A percentile compares a stretch with the other conserved stretches of the same genome.
These are phyloP conservation scores for Stagonosporopsis chrysanthemi DNA, from an alignment of 2,329 filamentous ascomycete species.

Conservation along the genomic window DNA sequence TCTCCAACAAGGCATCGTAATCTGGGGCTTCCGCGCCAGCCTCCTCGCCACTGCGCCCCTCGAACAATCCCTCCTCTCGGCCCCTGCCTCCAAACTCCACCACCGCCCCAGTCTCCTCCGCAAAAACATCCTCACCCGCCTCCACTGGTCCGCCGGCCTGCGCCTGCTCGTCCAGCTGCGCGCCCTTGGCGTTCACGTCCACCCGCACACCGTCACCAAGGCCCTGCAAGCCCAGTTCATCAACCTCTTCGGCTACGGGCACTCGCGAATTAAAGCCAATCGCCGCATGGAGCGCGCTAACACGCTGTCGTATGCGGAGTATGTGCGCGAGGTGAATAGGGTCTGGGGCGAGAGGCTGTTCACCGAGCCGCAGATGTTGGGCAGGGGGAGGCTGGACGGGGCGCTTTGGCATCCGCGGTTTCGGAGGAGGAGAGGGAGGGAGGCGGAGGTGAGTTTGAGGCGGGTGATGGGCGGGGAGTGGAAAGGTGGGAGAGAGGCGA, in stretches of 20 bases:
- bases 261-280: conserved; percentile 33
- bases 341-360: conserved; percentile 41
- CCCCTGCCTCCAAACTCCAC: conserved; percentile 32
- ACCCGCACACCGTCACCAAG: conserved; percentile 35
- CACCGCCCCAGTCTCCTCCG: conserved; percentile 32
- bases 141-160: conserved; percentile 42
- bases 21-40: conserved; percentile 46
- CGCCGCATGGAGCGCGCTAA: conserved; percentile 36
- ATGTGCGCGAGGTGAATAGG: conserved; percentile 37
- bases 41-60: conserved; percentile 33
- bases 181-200: conserved; percentile 37
- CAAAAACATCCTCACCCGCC: conserved; percentile 25
- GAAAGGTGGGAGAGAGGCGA: not conserved
- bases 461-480: conserved; percentile 4
- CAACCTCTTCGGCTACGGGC: conserved; percentile 40
- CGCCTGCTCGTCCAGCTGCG: conserved; percentile 38
- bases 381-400: not conserved
- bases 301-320: conserved; percentile 27
- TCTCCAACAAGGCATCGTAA: conserved; percentile 41
- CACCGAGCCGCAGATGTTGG: conserved; percentile 27
- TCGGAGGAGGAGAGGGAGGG: not conserved
- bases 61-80: conserved; percentile 36
- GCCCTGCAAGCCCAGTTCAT: conserved; percentile 38
- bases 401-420: conserved; percentile 12
- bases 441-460: not conserved